These are phyloP conservation scores for Yamadazyma membranifaciens DNA, from an alignment of 1,139 yeast species.

Conservation along the genomic window DNA sequence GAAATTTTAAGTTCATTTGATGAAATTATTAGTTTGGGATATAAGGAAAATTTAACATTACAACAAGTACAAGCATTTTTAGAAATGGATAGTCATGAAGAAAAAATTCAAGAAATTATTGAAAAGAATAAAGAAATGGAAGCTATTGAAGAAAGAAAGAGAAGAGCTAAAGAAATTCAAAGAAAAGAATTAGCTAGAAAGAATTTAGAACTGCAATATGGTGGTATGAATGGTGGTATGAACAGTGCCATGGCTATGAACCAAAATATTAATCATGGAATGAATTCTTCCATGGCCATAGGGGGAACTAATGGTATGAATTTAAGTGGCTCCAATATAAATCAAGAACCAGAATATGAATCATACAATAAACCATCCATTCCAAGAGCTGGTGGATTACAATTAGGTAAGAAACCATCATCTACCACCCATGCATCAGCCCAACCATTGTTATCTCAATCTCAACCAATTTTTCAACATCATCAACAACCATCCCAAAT, in stretches of 20 bases:
- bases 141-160: slow-evolving; percentile 95
- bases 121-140: slow-evolving; percentile 96
- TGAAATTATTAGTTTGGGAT: slow-evolving; percentile 87
- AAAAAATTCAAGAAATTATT: slow-evolving; percentile 95
- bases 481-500: slow-evolving; percentile 12
- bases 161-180: slow-evolving; percentile 93
- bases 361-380: neutral
- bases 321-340: slow-evolving; percentile 8
- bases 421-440: slow-evolving; percentile 29
- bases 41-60: slow-evolving; percentile 80
- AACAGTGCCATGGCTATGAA: neutral
- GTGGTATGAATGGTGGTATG: neutral
- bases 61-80: slow-evolving; percentile 85
- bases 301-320: neutral
- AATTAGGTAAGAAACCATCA: slow-evolving; percentile 66
- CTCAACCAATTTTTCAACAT: slow-evolving; percentile 12
- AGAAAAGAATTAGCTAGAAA: slow-evolving; percentile 77
- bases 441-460: slow-evolving; percentile 42
- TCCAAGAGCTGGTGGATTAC: slow-evolving; percentile 66
- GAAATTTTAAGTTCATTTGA: slow-evolving; percentile 91
- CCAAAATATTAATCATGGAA: slow-evolving; percentile 9
- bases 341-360: slow-evolving; percentile 10
- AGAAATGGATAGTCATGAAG: slow-evolving; percentile 98
- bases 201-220: slow-evolving; percentile 33
- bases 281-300: slow-evolving; percentile 23